Evolutionary conservation across 495 filamentous ascomycete genomes (phyloP), one percentile per base, ranked within the genome.

Genomic region (Annulohypoxylon stygium): DNA sequence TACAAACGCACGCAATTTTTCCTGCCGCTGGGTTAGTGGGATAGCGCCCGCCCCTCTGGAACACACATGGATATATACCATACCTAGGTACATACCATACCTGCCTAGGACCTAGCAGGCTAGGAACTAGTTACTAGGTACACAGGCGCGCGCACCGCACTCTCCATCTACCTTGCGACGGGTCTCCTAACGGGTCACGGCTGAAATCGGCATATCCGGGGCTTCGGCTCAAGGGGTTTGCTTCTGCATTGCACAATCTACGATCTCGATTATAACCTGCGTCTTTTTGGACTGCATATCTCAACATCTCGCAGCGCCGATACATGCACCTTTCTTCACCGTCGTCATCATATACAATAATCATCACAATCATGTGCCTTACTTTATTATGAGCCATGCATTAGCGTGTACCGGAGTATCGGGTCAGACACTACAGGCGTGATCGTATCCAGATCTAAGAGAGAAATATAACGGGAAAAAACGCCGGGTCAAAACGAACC

Each of bases 391-490:
- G 77, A 79, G 70, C 72, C 72, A 75, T 79, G 77, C 77, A 79
- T 79, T 79, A 79, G 77, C 77, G 77, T 79, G 77, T 79, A 79
- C 77, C 77, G 75, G 77, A 79, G 75, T 75, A 79, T 79, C 77
- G 77, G 77, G 77, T 79, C 77, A 72, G 70, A 75, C 75, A 70
- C 62, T 70, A 75, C 72, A 70, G 72, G 72, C 67, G 72, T 75
- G 72, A 67, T 67, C 47, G 67, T 75, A 75, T 70, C 72, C 41
- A 67, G 59, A 75, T 75, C 72, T 75, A 75, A 68, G 57, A 70
- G 63, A 67, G 58, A 73, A 73, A 67, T n/a, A 54, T 67, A 67
- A 67, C 67, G 67, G 67, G 36, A 70, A 45, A 70, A 70, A 75
- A 70, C 48, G 61, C 66, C 71, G 55, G 47, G 25, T 14, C 63